Base-by-base conservation (phyloP, 2,329 filamentous ascomycete genomes). In the Blumeria hordei region DNA sequence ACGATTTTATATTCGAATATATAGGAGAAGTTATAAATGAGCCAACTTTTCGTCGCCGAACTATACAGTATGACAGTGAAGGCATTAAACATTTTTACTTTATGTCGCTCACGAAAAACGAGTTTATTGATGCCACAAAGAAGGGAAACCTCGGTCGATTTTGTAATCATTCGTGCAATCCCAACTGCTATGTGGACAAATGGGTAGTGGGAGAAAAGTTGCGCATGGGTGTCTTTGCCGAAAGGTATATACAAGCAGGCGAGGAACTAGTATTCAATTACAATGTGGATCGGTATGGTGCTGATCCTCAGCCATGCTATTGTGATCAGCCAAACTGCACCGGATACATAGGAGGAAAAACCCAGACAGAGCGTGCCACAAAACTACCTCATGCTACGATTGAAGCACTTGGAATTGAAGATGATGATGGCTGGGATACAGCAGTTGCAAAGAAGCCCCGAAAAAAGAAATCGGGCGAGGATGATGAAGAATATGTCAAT, bases 81-180 rank as follows among this genome's bases (percentile, higher is more conserved):
- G 88, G 88, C 58, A 95, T 98, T 74, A 94, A 93, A 68, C 92
- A 98, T 69, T 98, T 98, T 68, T 98, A 98, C 70, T 98, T 98
- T 72, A 98, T 98, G 92, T 96, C 92, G 33, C 80, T 98, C 58
- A 94, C 80, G 65, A 94, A 94, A 67, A 85, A 81, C 64, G 92
- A 96, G 67, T 98, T 96, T 65, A 88, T 98, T 57, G 92, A 98
- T 69, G 92, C 92, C 21, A 98, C 92, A 9, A 94, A 92, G 66
- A 94, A 87, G 67, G 92, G 92, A 53, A 96, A 96, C 62, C 76
- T 98, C 6, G 92, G 88, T 54, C 82, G 92, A 34, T 98, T 98
- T 66, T 98, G 92, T 76, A 98, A 98, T 65, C 92, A 98, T 68
- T 96, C 92, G 8, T 98, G 92, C 75, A 94, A 92, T 67, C 92